Percentiles rank a stretch among this genome's conserved stretches.
phyloP scores from a whole-genome alignment of 2,329 filamentous ascomycete species.

The Bipolaris victoriae region DNA sequence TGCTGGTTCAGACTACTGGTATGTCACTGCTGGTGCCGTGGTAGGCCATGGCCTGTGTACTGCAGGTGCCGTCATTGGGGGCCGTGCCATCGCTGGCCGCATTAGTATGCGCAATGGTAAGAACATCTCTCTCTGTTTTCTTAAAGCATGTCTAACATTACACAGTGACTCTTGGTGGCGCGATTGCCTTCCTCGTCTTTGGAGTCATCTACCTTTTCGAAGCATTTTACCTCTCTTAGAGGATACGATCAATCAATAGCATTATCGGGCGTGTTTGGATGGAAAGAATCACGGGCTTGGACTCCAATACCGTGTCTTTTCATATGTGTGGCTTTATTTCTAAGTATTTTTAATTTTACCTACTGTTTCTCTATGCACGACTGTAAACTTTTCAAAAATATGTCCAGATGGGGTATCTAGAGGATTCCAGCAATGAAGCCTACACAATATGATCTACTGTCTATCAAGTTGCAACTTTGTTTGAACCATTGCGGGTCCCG shows the following conservation, averaged over 20 bases:
- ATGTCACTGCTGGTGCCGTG: conserved; percentile 89
- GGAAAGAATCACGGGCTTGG: conserved; percentile 15
- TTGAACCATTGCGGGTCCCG: neutral
- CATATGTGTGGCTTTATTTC: conserved; percentile 5
- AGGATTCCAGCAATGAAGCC: conserved; percentile 3
- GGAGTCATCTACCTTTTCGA: conserved; percentile 91
- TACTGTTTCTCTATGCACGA: neutral
- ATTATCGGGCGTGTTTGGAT: conserved; percentile 33
- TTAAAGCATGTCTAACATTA: conserved; percentile 29
- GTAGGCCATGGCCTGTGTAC: conserved; percentile 89
- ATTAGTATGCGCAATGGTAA: conserved; percentile 96
- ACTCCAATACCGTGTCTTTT: neutral
- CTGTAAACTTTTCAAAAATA: conserved; percentile 21
- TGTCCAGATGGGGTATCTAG: conserved; percentile 19
- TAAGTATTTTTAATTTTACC: conserved; percentile 39
- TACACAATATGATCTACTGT: neutral
- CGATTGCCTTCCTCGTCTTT: conserved; percentile 87
- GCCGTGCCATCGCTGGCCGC: conserved; percentile 86
- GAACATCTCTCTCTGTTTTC: conserved; percentile 49
- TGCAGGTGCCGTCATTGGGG: conserved; percentile 87
- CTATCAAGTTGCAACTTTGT: neutral
- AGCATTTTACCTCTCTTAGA: conserved; percentile 63
- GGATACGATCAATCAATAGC: conserved; percentile 17
- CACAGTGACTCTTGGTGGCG: conserved; percentile 88
- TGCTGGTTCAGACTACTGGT: conserved; percentile 98